Base-by-base conservation (phyloP, 1,139 yeast genomes). In the Scheffersomyces parashehatae region DNA sequence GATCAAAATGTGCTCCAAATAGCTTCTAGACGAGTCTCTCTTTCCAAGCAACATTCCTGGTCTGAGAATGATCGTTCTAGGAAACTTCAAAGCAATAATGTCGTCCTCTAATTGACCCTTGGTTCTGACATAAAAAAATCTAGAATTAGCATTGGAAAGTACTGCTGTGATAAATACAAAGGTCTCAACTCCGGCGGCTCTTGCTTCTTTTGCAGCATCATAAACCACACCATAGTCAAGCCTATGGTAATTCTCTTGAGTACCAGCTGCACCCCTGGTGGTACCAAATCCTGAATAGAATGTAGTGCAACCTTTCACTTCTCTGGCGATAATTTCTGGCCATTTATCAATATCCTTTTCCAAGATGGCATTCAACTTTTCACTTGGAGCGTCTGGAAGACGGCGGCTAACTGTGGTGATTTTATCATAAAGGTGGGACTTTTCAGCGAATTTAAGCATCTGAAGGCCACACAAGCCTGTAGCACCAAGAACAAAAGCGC, bases 251-350 rank as follows among this genome's bases (percentile, higher is more conserved):
- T 80, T 75, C 28, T 77, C 86, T 3, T 81, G 68, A 1, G 83
- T 70, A n/a, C 93, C 93, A 3, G 90, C 95, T 12, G 67, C 73
- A 1, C 77, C 83, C 41, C 76, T 72, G 1, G 95, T 88, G 12
- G 95, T 85, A n/a, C 90, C 95, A 53, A 88, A 76, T 0, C 83
- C 81, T 1, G 88, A 78, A 50, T 83, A 77, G 46, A 80, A 71
- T 0, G 71, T 60, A 26, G 60, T 60, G 48, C 57, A 58, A 50
- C 35, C 48, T 35, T 46, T 44, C 14, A 48, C 43, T 16, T 51
- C 50, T 4, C 42, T 52, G 33, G 38, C 49, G 36, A 69, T 60
- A 8, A 58, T 43, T 5, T 50, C 60, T 1, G 61, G 60, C 85
- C 86, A 82, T 37, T 68, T 63, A 1, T 47, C 46, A 10, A 68